Conservation (phyloP, 2,329 filamentous ascomycete genomes). For the Furcasterigmium furcatum region DNA sequence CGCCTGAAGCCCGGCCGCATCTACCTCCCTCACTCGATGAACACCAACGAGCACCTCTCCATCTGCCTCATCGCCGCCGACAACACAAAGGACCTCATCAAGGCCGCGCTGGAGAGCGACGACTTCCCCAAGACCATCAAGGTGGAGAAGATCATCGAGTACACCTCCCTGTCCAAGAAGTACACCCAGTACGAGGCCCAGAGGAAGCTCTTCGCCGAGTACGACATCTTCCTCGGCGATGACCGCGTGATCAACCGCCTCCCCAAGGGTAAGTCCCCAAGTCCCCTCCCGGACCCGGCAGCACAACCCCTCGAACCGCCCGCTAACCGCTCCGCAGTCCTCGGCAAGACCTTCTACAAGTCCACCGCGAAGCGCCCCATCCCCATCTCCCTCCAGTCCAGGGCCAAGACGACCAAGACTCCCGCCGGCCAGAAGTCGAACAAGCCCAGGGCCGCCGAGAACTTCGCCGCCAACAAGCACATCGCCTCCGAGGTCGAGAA, state of each 20-base stretch:
- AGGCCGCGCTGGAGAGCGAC: conserved; percentile 50
- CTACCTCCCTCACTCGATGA: conserved; percentile 70
- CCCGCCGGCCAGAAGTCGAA: conserved; percentile 38
- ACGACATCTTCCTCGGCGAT: conserved; percentile 93
- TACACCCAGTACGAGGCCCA: conserved; percentile 86
- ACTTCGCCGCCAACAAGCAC: conserved; percentile 55
- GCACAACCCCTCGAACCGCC: too few relatives aligned
- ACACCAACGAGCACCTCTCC: conserved; percentile 61
- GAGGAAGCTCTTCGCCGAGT: conserved; percentile 77
- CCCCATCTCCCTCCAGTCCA: conserved; percentile 68
- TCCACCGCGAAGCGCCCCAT: conserved; percentile 79
- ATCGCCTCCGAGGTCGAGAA: conserved; percentile 80
- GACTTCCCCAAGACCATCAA: conserved; percentile 67
- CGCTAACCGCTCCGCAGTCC: conserved; percentile 51
- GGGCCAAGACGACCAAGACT: conserved; percentile 57
- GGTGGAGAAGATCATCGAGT: conserved; percentile 75
- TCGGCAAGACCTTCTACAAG: conserved; percentile 95
- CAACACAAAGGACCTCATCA: conserved; percentile 82
- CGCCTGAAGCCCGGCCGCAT: conserved; percentile 84
- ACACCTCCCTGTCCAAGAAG: conserved; percentile 76
- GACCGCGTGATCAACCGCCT: conserved; percentile 76
- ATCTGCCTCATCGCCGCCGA: conserved; percentile 85
- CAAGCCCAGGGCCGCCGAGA: conserved; percentile 52
- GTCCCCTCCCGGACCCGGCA: not conserved
- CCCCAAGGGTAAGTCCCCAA: conserved; percentile 8